These are phyloP conservation scores for Zarea fungicola DNA, from an alignment of 2,329 filamentous ascomycete species.

Conservation along the genomic window DNA sequence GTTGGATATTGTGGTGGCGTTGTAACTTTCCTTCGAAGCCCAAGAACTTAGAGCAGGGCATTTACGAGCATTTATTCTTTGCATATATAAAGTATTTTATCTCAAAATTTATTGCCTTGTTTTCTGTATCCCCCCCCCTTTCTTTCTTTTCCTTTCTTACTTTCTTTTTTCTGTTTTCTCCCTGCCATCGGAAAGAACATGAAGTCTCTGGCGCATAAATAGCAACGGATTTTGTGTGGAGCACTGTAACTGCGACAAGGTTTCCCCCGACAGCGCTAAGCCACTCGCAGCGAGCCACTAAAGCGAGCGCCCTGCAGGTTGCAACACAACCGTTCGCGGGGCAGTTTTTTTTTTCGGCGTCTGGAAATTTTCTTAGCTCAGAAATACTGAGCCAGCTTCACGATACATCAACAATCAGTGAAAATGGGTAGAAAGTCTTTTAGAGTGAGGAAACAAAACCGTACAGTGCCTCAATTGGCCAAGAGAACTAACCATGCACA, in stretches of 20 bases:
- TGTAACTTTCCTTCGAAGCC: conserved; percentile 70
- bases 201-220: too few species aligned
- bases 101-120: neutral
- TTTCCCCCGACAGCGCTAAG: neutral
- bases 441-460: conserved; percentile 5
- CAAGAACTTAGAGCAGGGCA: conserved; percentile 38
- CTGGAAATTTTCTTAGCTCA: conserved; percentile 9
- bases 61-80: neutral
- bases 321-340: conserved; percentile 3
- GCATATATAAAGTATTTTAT: conserved; percentile 5
- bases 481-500: neutral
- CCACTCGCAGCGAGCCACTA: neutral
- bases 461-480: neutral
- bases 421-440: conserved; percentile 12
- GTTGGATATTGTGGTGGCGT: conserved; percentile 88
- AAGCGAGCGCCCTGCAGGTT: neutral
- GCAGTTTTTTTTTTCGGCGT: conserved; percentile 6
- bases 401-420: neutral
- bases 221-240: too few species aligned
- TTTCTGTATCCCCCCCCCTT: neutral
- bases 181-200: too few species aligned
- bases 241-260: too few species aligned
- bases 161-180: neutral
- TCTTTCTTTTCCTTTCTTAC: neutral
- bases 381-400: neutral